Base-by-base conservation (phyloP, 495 filamentous ascomycete genomes). In the Tuber brumale region DNA sequence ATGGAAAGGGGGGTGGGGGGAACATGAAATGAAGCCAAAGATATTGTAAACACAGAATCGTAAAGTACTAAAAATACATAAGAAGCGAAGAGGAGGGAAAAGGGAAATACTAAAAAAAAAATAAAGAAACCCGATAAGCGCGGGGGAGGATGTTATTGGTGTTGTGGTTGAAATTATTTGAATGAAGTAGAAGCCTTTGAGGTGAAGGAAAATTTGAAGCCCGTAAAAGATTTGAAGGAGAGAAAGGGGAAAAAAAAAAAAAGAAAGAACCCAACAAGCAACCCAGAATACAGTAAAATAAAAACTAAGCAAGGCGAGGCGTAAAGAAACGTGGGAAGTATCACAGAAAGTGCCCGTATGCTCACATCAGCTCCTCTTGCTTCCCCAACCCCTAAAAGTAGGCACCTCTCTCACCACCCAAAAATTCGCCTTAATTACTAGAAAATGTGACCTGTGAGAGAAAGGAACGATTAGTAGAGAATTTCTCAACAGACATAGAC, bases 401-500 rank as follows among this genome's bases (percentile, higher is more conserved):
- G 44, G n/a, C 61, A 45, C 76, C 74, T n/a, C 70, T 69, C 57
- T 66, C 12, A 66, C 31, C 16, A n/a, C n/a, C 6, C 14, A 31
- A n/a, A 66, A 66, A 66, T 66, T 18, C 57, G 57, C 57, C 6
- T 66, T 31, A 66, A n/a, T 16, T 66, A 66, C 57, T 31, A 66
- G 57, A 31, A 66, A 66, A 31, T 66, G 57, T 66, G 57, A 16
- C 57, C 57, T 66, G 14, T 16, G 27, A 31, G n/a, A 61, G 27
- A 31, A 66, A 31, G 57, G 12, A 66, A 66, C 57, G 57, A 66
- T 66, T 31, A 66, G 57, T 66, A 66, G 57, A 66, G 57, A 66
- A 66, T 66, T 31, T 66, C 57, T 66, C 79, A 80, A 69, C 78
- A 80, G 51, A 80, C 78, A 69, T 80, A 80, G 45, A 80, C 78